Percentiles rank a stretch among this genome's conserved stretches.
These are phyloP conservation scores for Puya raimondii DNA, from an alignment of 176 grass and related monocot genomes.

Conservation along the genomic window DNA sequence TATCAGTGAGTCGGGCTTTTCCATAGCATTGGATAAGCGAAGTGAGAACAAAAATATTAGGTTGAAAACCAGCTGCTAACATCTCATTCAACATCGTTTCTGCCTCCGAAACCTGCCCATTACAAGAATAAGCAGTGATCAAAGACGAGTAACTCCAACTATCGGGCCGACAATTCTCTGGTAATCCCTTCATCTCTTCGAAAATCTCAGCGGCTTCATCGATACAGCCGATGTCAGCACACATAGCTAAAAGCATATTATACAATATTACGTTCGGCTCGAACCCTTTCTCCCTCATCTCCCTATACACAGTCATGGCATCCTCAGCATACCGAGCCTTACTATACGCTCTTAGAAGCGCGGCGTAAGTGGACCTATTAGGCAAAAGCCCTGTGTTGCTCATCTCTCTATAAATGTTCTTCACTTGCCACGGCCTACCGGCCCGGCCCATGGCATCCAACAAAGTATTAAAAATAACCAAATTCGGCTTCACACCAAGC, in stretches of 20 bases:
- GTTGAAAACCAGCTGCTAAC: constrained; percentile 48
- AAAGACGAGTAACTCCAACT: constrained; percentile 86
- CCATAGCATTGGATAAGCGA: constrained; percentile 84
- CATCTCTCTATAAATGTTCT: constrained; percentile 76
- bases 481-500: constrained; percentile 55
- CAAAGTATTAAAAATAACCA: constrained; percentile 70
- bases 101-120: constrained; percentile 39
- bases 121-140: constrained; percentile 75
- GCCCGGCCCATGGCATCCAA: constrained; percentile 77
- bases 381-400: constrained; percentile 30
- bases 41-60: constrained; percentile 78
- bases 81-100: constrained; percentile 73
- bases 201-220: constrained; percentile 70
- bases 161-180: constrained; percentile 42
- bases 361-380: constrained; percentile 47
- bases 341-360: constrained; percentile 63
- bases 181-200: constrained; percentile 60
- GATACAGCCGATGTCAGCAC: constrained; percentile 66
- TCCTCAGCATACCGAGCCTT: constrained; percentile 76
- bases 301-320: constrained; percentile 47
- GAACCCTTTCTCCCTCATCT: constrained; percentile 44
- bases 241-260: constrained; percentile 89
- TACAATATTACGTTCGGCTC: constrained; percentile 40
- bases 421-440: constrained; percentile 84
- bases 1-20: constrained; percentile 40